phyloP scores from a whole-genome alignment of 2,329 filamentous ascomycete genomes.

The Zymoseptoria crescenta region DNA sequence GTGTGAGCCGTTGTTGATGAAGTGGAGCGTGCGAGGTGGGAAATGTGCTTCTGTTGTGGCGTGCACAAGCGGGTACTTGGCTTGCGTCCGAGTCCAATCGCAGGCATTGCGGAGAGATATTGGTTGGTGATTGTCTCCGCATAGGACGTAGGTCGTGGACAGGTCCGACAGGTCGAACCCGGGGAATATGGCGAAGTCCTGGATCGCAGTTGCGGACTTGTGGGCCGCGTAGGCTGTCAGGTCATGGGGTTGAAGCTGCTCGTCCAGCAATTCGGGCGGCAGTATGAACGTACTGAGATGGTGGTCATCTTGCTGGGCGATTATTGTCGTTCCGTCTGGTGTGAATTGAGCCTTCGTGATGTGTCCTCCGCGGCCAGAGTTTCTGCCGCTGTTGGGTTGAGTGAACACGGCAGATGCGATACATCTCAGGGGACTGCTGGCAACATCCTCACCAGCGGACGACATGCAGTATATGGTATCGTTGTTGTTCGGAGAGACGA shows the following conservation, averaged over 20 bases:
- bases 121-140: constrained; percentile 47
- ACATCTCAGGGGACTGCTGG: constrained; percentile 10
- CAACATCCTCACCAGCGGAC: not conserved
- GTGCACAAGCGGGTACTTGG: constrained; percentile 49
- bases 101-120: constrained; percentile 51
- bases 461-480: constrained; percentile 1
- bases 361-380: not conserved
- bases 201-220: constrained; percentile 40
- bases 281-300: constrained; percentile 48
- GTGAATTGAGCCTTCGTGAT: constrained; percentile 33
- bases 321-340: constrained; percentile 50
- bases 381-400: not conserved
- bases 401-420: constrained; percentile 19
- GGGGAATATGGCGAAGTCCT: constrained; percentile 49
- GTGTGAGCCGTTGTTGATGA: constrained; percentile 39
- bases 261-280: constrained; percentile 43
- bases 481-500: not conserved
- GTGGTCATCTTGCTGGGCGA: constrained; percentile 47
- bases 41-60: constrained; percentile 50
- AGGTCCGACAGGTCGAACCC: constrained; percentile 46
- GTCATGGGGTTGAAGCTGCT: constrained; percentile 26
- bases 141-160: constrained; percentile 44
- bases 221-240: constrained; percentile 43
- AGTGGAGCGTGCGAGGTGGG: constrained; percentile 49
- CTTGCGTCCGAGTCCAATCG: constrained; percentile 36